Evolutionary conservation across 2,329 filamentous ascomycete species (phyloP).

Genomic region (Lachnellula occidentalis): DNA sequence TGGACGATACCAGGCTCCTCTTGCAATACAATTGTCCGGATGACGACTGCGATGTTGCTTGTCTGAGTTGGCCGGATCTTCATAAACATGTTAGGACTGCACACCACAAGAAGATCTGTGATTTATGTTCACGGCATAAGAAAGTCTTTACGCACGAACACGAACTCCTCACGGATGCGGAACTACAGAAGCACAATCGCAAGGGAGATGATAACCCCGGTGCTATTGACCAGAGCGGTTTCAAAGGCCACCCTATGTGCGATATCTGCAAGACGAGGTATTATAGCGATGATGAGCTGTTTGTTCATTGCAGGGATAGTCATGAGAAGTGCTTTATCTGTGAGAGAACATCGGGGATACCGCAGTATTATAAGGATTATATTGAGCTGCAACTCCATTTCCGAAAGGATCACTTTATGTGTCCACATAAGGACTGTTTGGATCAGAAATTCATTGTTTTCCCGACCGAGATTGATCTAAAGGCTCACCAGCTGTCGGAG

Average conservation of each 20-base stretch:
- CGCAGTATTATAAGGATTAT: slow-evolving; percentile 90
- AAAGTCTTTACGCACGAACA: slow-evolving; percentile 99
- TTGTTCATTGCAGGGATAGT: slow-evolving; percentile 85
- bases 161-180: slow-evolving; percentile 76
- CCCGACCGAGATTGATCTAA: slow-evolving; percentile 87
- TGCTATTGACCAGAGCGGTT: slow-evolving; percentile 86
- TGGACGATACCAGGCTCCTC: slow-evolving; percentile 82
- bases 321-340: slow-evolving; percentile 96
- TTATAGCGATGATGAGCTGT: slow-evolving; percentile 94
- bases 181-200: slow-evolving; percentile 81
- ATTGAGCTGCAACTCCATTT: slow-evolving; percentile 83
- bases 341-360: slow-evolving; percentile 57
- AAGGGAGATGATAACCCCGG: slow-evolving; percentile 88
- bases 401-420: slow-evolving; percentile 78
- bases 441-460: slow-evolving; percentile 99
- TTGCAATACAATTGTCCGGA: slow-evolving; percentile 95
- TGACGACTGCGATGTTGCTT: slow-evolving; percentile 75
- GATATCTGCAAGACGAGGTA: slow-evolving; percentile 88
- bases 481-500: slow-evolving; percentile 81
- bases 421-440: slow-evolving; percentile 76
- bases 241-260: slow-evolving; percentile 92
- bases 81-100: slow-evolving; percentile 74
- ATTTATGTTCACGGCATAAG: slow-evolving; percentile 88
- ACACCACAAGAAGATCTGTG: slow-evolving; percentile 86
- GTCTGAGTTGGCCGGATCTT: slow-evolving; percentile 72